Conservation (phyloP, 768 basidiomycete species). For the Boletus rex-veris region DNA sequence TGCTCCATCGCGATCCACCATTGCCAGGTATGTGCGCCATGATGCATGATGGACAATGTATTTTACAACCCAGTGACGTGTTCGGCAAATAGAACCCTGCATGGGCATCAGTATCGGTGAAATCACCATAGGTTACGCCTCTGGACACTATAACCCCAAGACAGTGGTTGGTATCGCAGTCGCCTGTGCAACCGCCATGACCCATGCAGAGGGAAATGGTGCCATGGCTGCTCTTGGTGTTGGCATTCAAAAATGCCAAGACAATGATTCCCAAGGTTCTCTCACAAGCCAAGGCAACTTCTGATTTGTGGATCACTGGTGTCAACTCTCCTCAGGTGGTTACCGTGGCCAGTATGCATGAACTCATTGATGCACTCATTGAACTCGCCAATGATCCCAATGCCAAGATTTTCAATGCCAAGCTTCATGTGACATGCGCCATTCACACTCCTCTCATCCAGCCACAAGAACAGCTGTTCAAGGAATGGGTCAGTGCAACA, state of each 20-base stretch:
- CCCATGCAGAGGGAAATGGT: conserved; percentile 32
- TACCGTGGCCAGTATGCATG: conserved; percentile 32
- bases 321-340: conserved; percentile 37
- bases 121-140: conserved; percentile 37
- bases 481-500: conserved; percentile 16
- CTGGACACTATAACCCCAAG: conserved; percentile 34
- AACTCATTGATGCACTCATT: conserved; percentile 30
- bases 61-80: too few relatives aligned
- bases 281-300: conserved; percentile 21
- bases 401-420: conserved; percentile 24
- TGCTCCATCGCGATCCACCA: too few relatives aligned
- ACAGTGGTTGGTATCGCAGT: conserved; percentile 33
- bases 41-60: too few relatives aligned
- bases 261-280: conserved; percentile 33
- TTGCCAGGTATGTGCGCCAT: too few relatives aligned
- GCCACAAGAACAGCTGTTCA: conserved; percentile 31
- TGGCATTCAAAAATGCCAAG: conserved; percentile 30
- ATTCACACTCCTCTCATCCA: conserved; percentile 38
- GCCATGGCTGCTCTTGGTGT: conserved; percentile 36
- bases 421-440: conserved; percentile 32
- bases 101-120: conserved; percentile 25
- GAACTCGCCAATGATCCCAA: conserved; percentile 25
- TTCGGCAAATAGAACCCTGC: too few relatives aligned
- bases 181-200: conserved; percentile 36
- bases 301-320: conserved; percentile 34